These are phyloP conservation scores for Hypholoma sublateritium DNA, from an alignment of 768 basidiomycete species.

Conservation along the genomic window DNA sequence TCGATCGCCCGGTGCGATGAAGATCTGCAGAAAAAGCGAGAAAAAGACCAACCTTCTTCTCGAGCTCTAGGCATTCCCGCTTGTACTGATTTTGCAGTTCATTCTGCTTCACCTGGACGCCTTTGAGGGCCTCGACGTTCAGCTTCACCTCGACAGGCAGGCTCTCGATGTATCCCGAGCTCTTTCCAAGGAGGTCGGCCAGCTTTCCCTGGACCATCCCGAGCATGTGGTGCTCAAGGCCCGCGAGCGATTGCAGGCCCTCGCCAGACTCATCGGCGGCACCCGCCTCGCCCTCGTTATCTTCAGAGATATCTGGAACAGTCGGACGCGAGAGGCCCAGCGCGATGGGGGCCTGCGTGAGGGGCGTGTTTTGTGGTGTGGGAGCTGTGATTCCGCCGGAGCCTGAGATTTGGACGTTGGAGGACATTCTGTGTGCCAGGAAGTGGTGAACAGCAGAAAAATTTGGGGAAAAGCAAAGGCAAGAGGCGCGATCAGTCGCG, in stretches of 20 bases:
- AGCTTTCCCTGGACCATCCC: slow-evolving; percentile 90
- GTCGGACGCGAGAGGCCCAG: slow-evolving; percentile 81
- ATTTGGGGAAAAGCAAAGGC: neutral
- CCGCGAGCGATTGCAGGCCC: slow-evolving; percentile 34
- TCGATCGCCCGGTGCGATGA: neutral
- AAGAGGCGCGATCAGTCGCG: slow-evolving; percentile 6
- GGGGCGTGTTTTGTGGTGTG: slow-evolving; percentile 91
- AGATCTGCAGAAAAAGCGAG: slow-evolving; percentile 9
- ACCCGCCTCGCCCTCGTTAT: slow-evolving; percentile 68
- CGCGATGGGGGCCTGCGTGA: slow-evolving; percentile 79
- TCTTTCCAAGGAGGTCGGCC: slow-evolving; percentile 80
- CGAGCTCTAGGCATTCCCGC: slow-evolving; percentile 90
- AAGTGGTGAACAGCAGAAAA: slow-evolving; percentile 12
- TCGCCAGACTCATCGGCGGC: slow-evolving; percentile 35
- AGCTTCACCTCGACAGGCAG: slow-evolving; percentile 80
- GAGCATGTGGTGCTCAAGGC: slow-evolving; percentile 64
- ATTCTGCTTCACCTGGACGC: slow-evolving; percentile 88
- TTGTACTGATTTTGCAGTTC: slow-evolving; percentile 94
- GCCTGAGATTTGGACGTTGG: slow-evolving; percentile 62
- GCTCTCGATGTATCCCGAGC: slow-evolving; percentile 92
- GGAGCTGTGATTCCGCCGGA: slow-evolving; percentile 71
- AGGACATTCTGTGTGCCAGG: slow-evolving; percentile 50
- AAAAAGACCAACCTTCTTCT: slow-evolving; percentile 76
- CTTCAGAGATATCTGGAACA: slow-evolving; percentile 85
- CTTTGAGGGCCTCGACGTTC: slow-evolving; percentile 90